A percentile compares a stretch with the other conserved stretches of the same genome.
phyloP scores from a whole-genome alignment of 2,329 filamentous ascomycete genomes.

The Escovopsis sp. region DNA sequence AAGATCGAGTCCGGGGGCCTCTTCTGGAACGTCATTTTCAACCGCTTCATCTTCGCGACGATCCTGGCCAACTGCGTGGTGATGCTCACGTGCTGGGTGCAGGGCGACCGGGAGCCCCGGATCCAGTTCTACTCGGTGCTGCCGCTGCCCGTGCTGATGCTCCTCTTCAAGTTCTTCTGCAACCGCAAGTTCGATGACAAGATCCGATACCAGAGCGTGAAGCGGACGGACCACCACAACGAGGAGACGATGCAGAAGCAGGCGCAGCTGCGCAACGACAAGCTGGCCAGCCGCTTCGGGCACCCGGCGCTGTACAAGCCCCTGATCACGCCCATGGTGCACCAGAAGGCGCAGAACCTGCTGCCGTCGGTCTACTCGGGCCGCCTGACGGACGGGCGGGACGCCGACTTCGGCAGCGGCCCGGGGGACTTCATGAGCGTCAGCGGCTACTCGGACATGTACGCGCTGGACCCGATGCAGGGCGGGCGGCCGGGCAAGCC shows the following conservation, averaged over 20 bases:
- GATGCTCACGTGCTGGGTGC: conserved; percentile 59
- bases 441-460: conserved; percentile 70
- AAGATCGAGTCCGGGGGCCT: conserved; percentile 91
- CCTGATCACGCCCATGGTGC: conserved; percentile 88
- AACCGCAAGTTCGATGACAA: conserved; percentile 58
- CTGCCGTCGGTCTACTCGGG: conserved; percentile 77
- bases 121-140: conserved; percentile 49
- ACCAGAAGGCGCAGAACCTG: conserved; percentile 75
- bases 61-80: conserved; percentile 68
- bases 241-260: conserved; percentile 35
- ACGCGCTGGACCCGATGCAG: conserved; percentile 66
- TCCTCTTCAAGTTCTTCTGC: conserved; percentile 82
- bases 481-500: conserved; percentile 32
- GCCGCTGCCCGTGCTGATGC: conserved; percentile 63
- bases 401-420: conserved; percentile 37
- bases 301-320: conserved; percentile 83
- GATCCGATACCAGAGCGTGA: conserved; percentile 65
- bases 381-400: conserved; percentile 52
- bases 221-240: conserved; percentile 30
- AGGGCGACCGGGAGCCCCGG: conserved; percentile 40
- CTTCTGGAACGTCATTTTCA: conserved; percentile 85
- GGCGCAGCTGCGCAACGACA: conserved; percentile 44
- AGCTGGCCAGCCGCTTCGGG: conserved; percentile 64
- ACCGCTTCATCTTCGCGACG: conserved; percentile 73
- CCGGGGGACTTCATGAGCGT: conserved; percentile 39